phyloP scores from a whole-genome alignment of 306 rosid species.

The cucumber (Cucumis sativus) region DNA sequence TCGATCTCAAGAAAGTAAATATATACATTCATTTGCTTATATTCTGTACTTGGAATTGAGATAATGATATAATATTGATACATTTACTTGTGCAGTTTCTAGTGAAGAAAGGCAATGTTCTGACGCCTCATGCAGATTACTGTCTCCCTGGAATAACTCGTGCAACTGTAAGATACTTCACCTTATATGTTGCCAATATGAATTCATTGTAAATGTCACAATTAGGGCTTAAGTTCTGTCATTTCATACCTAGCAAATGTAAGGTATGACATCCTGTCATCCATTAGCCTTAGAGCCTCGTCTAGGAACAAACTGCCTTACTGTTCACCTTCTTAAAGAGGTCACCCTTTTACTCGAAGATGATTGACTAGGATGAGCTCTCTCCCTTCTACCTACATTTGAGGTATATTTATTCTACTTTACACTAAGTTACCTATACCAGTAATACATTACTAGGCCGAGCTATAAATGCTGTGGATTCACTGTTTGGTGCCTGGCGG shows the following conservation, averaged over 20 bases:
- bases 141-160: constrained; percentile 88
- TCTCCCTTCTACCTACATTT: not conserved
- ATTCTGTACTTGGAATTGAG: not conserved
- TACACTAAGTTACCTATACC: not conserved
- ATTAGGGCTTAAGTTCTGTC: not conserved
- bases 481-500: not conserved
- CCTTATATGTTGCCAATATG: not conserved
- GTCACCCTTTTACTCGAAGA: not conserved
- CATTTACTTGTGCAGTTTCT: constrained; percentile 41
- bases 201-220: not conserved
- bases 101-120: constrained; percentile 57
- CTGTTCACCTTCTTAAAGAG: not conserved
- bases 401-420: not conserved
- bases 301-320: not conserved
- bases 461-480: not conserved
- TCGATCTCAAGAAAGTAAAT: not conserved
- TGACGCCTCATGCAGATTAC: constrained; percentile 81
- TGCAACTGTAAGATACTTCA: constrained; percentile 44
- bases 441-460: not conserved
- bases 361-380: not conserved
- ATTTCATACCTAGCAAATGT: not conserved
- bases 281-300: not conserved
- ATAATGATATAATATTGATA: not conserved
- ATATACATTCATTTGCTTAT: not conserved
- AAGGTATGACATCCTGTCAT: not conserved